These are phyloP conservation scores for Candida arabinofermentans DNA, from an alignment of 805 yeast genomes.

Conservation along the genomic window DNA sequence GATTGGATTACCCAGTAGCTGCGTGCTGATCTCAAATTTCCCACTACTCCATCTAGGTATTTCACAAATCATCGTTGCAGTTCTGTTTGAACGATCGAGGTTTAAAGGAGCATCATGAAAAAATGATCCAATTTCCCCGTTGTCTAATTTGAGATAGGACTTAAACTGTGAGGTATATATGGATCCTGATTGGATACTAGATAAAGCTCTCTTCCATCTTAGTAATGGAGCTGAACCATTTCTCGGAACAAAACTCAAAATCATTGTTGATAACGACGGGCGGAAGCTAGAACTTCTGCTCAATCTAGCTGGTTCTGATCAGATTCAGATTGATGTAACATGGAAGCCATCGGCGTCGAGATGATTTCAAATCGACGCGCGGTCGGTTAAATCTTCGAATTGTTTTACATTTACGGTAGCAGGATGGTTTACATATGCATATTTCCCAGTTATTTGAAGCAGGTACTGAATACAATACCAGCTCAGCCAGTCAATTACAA, in stretches of 20 bases:
- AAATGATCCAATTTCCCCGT: slow-evolving; percentile 49
- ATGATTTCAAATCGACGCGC: too few relatives aligned
- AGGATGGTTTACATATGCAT: too few relatives aligned
- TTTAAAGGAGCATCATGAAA: slow-evolving; percentile 71
- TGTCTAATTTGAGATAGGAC: slow-evolving; percentile 39
- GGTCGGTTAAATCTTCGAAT: too few relatives aligned
- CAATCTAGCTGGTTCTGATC: too few relatives aligned
- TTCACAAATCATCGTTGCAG: slow-evolving; percentile 67
- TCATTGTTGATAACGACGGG: too few relatives aligned
- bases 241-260: neutral
- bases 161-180: slow-evolving; percentile 38
- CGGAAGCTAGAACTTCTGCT: too few relatives aligned
- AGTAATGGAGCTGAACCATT: neutral
- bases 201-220: slow-evolving; percentile 8
- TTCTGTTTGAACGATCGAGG: slow-evolving; percentile 36
- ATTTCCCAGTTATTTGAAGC: too few relatives aligned
- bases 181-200: slow-evolving; percentile 30
- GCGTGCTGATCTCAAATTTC: slow-evolving; percentile 70
- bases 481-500: too few relatives aligned
- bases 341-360: too few relatives aligned
- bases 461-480: too few relatives aligned
- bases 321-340: too few relatives aligned
- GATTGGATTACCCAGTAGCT: slow-evolving; percentile 64
- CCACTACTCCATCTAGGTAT: slow-evolving; percentile 83
- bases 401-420: too few relatives aligned